phyloP scores from a whole-genome alignment of 306 rosid genomes.

The Datisca glomerata region DNA sequence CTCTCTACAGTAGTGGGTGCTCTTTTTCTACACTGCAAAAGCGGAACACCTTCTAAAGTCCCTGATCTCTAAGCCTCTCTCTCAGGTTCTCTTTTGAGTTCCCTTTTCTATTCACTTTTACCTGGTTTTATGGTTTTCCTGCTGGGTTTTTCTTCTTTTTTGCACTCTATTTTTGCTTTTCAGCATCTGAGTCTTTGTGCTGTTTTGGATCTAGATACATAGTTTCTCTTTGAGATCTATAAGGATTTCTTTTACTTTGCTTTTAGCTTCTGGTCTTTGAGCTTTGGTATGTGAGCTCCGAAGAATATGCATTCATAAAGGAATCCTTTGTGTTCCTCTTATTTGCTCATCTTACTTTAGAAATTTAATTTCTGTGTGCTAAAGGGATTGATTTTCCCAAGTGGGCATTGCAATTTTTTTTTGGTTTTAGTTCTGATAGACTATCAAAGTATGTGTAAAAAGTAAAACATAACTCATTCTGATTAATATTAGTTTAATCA shows the following conservation, averaged over 20 bases:
- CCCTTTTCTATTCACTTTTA: conserved; percentile 22
- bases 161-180: conserved; percentile 18
- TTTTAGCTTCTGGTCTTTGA: too few relatives aligned
- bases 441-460: background rate
- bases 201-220: conserved; percentile 26
- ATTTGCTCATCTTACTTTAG: too few relatives aligned
- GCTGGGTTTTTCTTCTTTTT: conserved; percentile 22
- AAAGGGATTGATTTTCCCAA: too few relatives aligned
- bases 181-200: conserved; percentile 24
- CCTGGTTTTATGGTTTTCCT: conserved; percentile 22
- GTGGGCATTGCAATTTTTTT: too few relatives aligned
- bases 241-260: conserved; percentile 20
- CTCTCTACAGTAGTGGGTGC: conserved; percentile 17
- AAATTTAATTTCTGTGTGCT: too few relatives aligned
- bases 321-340: too few relatives aligned
- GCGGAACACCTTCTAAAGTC: conserved; percentile 18
- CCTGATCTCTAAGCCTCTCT: conserved; percentile 26
- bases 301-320: too few relatives aligned
- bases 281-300: conserved; percentile 7
- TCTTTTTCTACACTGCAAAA: conserved; percentile 22
- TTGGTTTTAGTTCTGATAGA: too few relatives aligned
- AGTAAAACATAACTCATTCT: too few relatives aligned
- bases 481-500: too few relatives aligned
- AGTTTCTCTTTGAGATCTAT: conserved; percentile 29
- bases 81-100: conserved; percentile 20